Base-by-base conservation (phyloP, 2,329 filamentous ascomycete species). In the Blastomyces emzantsi region DNA sequence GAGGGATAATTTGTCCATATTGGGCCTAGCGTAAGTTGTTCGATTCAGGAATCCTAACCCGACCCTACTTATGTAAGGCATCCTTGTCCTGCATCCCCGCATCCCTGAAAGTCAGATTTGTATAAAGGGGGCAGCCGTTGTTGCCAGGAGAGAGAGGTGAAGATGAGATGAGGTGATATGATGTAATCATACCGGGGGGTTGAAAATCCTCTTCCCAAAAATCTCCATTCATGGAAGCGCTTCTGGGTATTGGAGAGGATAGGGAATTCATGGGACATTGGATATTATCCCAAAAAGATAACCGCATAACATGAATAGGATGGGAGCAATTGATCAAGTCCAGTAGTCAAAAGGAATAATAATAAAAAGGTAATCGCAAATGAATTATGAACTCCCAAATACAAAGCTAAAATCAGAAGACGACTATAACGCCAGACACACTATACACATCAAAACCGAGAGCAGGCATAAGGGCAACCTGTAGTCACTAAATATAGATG, bases 381-480 rank as follows among this genome's bases (percentile, higher is more conserved):
- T 22, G 43, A 60, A 60, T 47, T 60, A 25, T n/a, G 13, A 49
- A 60, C 28, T 43, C 25, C 41, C 58, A 47, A 47, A 49, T 33
- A 49, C 11, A 60, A 30, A 36, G 25, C n/a, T 60, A 60, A 49
- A 47, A 22, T 49, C 28, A 52, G 22, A 25, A 60, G 25, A 39
- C 17, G 28, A 43, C 43, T 36, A 49, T 19, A 60, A 60, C 58
- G 41, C 58, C 58, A 60, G 22, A 49, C 58, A 60, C 58, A 60
- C 43, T 60, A 60, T 60, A 60, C 58, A 60, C 43, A 49, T 60
- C 41, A 49, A 60, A 59, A 49, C n/a, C 6, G 3, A 47, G 28
- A 49, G 9, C 41, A 60, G n/a, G 17, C 13, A 25, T 28, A 36
- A 33, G 33, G 45, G 47, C n/a, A 11, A 41, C 25, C 33, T 19